phyloP scores from a whole-genome alignment of 1,284 basidiomycete genomes.

The Ustilago vetiveriae region DNA sequence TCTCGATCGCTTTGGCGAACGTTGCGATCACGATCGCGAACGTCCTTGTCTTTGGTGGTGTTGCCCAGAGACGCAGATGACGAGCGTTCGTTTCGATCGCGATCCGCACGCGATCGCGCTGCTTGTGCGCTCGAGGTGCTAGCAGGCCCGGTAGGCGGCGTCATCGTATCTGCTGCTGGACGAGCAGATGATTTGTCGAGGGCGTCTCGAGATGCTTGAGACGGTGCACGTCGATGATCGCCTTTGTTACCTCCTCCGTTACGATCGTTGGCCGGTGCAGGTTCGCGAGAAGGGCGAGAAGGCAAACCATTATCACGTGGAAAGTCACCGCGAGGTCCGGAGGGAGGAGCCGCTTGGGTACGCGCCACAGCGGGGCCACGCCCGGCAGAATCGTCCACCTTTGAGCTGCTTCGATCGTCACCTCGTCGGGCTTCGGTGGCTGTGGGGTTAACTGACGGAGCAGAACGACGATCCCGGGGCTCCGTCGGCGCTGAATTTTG shows the following conservation, averaged over 20 bases:
- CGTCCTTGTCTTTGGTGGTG: conserved; percentile 22
- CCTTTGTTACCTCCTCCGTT: conserved; percentile 3
- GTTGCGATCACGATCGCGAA: conserved; percentile 17
- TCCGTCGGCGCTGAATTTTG: conserved; percentile 15
- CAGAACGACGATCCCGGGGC: conserved; percentile 17
- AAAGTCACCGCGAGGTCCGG: conserved; percentile 17
- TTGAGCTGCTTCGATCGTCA: conserved; percentile 10
- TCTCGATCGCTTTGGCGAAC: conserved; percentile 25
- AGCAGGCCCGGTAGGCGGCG: conserved; percentile 26
- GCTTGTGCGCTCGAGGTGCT: conserved; percentile 22
- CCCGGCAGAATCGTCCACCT: conserved; percentile 8
- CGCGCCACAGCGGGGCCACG: conserved; percentile 7
- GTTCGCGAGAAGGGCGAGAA: conserved; percentile 15
- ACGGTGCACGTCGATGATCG: conserved; percentile 11
- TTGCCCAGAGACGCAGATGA: conserved; percentile 10
- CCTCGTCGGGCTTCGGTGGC: conserved; percentile 12
- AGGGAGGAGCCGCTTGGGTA: conserved; percentile 2
- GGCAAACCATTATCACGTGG: conserved; percentile 22
- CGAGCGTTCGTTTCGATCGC: conserved; percentile 17
- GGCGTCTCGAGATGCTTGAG: conserved; percentile 9
- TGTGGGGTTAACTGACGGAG: neutral
- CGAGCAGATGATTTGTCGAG: conserved; percentile 1
- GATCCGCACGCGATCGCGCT: conserved; percentile 23
- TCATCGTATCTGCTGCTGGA: conserved; percentile 13
- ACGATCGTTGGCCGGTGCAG: conserved; percentile 9